Percentiles rank a stretch among this genome's conserved stretches.
phyloP scores from a whole-genome alignment of 306 rosid genomes.

The Ormosia semicastrata region DNA sequence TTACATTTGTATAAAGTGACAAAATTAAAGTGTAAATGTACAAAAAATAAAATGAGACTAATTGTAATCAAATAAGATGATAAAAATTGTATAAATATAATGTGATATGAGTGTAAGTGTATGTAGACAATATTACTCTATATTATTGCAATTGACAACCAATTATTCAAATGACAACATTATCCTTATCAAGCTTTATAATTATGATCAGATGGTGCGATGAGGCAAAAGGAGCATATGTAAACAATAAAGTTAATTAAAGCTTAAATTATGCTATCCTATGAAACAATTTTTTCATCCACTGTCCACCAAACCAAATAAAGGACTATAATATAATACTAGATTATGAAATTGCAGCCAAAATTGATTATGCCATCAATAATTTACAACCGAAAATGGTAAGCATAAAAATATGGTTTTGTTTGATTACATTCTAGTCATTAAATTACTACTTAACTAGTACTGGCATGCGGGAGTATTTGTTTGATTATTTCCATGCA shows the following conservation, averaged over 20 bases:
- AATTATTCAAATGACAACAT: neutral
- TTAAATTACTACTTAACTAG: neutral
- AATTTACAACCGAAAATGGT: conserved; percentile 5
- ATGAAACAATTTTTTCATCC: neutral
- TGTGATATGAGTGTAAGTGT: too few species aligned
- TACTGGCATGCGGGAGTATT: neutral
- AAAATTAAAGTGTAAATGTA: too few species aligned
- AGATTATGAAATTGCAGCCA: neutral
- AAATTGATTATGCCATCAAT: neutral
- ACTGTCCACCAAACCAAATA: conserved; percentile 5
- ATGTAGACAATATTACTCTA: neutral
- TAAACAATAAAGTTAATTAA: conserved; percentile 10
- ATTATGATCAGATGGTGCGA: conserved; percentile 9
- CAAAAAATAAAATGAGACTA: too few species aligned
- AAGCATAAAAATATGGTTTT: neutral
- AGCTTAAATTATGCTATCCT: conserved; percentile 22
- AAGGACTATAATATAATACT: neutral
- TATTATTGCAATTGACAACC: conserved; percentile 7
- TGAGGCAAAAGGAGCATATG: neutral
- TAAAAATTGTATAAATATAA: too few species aligned
- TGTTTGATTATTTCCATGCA: neutral
- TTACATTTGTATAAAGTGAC: too few species aligned
- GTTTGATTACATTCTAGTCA: neutral
- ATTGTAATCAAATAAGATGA: too few species aligned
- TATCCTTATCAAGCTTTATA: conserved; percentile 23